A percentile compares a stretch with the other conserved stretches of the same genome.
Conservation (phyloP, 768 basidiomycete genomes). For the Suillus occidentalis region DNA sequence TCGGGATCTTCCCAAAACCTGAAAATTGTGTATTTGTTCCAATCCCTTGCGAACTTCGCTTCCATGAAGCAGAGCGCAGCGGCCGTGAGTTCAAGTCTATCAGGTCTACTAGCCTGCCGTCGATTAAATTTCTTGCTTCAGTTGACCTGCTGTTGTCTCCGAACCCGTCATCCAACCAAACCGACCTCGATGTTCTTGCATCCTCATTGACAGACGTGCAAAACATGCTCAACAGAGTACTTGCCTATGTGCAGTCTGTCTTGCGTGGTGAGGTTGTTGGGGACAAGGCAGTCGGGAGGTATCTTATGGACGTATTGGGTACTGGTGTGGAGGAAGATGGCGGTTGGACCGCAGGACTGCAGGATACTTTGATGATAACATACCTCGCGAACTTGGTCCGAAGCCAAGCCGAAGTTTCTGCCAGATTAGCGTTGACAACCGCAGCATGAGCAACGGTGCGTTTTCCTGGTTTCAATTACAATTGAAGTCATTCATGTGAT, state of each 20-base stretch:
- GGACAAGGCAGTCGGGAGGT: conserved; percentile 85
- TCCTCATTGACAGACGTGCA: conserved; percentile 69
- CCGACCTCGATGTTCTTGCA: conserved; percentile 77
- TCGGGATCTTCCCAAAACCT: conserved; percentile 85
- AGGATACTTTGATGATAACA: conserved; percentile 93
- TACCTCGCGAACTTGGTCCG: conserved; percentile 93
- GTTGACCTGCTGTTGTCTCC: conserved; percentile 1
- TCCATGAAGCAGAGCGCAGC: conserved; percentile 80
- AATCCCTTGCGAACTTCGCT: conserved; percentile 82
- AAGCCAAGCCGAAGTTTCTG: conserved; percentile 90
- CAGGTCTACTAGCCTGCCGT: not conserved
- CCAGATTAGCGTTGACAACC: conserved; percentile 77
- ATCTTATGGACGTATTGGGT: conserved; percentile 83
- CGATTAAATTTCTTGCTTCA: not conserved
- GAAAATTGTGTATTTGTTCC: conserved; percentile 96
- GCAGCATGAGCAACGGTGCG: conserved; percentile 32
- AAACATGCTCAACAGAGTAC: conserved; percentile 80
- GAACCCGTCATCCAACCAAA: conserved; percentile 50
- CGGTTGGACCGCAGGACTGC: conserved; percentile 74
- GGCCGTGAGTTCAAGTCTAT: conserved; percentile 58
- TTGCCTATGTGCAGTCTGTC: conserved; percentile 81
- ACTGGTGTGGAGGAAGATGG: conserved; percentile 73
- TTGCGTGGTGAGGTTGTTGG: conserved; percentile 75
- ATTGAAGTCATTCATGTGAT: not conserved
- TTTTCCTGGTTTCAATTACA: conserved; percentile 7